These are phyloP conservation scores for Didymella keratinophila DNA, from an alignment of 2,329 filamentous ascomycete genomes.

Conservation along the genomic window DNA sequence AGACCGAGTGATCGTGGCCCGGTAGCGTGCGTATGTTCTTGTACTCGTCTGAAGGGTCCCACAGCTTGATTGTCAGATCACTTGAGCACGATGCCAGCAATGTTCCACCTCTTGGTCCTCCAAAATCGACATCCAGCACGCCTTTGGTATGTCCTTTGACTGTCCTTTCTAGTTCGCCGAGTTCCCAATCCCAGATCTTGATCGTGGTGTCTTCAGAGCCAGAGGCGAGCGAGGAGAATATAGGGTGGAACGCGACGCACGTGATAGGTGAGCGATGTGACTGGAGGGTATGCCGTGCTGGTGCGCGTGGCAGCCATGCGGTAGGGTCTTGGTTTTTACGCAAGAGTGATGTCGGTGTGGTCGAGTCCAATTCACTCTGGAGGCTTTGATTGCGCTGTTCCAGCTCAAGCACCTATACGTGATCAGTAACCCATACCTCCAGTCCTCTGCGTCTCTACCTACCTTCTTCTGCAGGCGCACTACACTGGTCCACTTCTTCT, in stretches of 20 bases:
- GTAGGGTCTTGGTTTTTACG: conserved; percentile 83
- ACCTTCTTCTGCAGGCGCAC: conserved; percentile 96
- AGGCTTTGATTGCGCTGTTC: conserved; percentile 76
- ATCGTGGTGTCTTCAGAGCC: conserved; percentile 93
- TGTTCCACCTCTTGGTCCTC: conserved; percentile 80
- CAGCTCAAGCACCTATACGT: conserved; percentile 83
- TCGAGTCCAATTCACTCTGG: conserved; percentile 84
- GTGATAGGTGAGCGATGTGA: conserved; percentile 84
- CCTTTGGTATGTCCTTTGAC: conserved; percentile 92
- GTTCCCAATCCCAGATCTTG: conserved; percentile 97
- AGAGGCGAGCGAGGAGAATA: conserved; percentile 88
- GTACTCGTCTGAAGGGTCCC: conserved; percentile 91
- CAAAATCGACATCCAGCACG: conserved; percentile 88
- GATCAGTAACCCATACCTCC: conserved; percentile 24
- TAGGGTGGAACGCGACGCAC: conserved; percentile 89
- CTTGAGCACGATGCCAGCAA: conserved; percentile 85
- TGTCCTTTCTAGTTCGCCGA: conserved; percentile 88
- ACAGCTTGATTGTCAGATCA: conserved; percentile 92
- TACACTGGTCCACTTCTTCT: conserved; percentile 99
- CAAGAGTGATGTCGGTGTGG: conserved; percentile 79
- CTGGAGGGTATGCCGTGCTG: conserved; percentile 81
- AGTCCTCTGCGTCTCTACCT: conserved; percentile 20
- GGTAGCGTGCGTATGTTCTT: conserved; percentile 92
- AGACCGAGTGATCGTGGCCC: conserved; percentile 92
- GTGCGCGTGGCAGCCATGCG: conserved; percentile 85